Evolutionary conservation across 805 yeast species (phyloP).

Genomic region (Yamadazyma philogaea): DNA sequence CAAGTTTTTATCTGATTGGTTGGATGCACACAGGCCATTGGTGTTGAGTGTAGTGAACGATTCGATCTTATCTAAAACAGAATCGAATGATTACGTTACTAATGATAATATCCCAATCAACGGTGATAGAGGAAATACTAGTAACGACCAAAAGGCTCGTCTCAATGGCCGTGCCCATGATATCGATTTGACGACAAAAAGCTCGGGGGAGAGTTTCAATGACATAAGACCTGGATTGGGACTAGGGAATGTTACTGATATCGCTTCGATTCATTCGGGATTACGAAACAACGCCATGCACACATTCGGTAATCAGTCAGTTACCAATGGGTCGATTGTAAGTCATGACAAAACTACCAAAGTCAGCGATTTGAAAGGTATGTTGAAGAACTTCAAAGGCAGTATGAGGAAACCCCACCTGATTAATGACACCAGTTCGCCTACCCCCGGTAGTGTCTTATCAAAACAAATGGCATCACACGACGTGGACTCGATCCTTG

Average conservation of each 20-base stretch:
- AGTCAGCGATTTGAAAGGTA: conserved; percentile 37
- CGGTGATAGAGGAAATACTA: not conserved
- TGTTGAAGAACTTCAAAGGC: conserved; percentile 11
- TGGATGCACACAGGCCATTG: conserved; percentile 28
- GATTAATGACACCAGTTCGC: not conserved
- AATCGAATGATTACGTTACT: not conserved
- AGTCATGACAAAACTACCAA: conserved; percentile 24
- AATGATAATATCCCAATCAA: not conserved
- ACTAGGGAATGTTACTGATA: conserved; percentile 40
- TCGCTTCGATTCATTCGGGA: conserved; percentile 40
- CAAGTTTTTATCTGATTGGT: conserved; percentile 28
- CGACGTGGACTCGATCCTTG: conserved; percentile 34
- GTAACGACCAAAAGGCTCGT: conserved; percentile 8
- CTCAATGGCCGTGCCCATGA: conserved; percentile 10
- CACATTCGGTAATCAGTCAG: conserved; percentile 9
- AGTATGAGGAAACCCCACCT: conserved; percentile 4
- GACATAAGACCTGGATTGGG: conserved; percentile 22
- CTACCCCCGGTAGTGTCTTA: conserved; percentile 26
- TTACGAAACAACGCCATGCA: conserved; percentile 13
- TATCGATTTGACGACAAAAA: conserved; percentile 8
- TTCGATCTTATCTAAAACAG: conserved; percentile 2
- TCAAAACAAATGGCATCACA: conserved; percentile 29
- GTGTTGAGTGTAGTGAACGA: conserved; percentile 10
- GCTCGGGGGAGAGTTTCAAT: not conserved
- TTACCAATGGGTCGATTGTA: conserved; percentile 17